These are phyloP conservation scores for Noccaea caerulescens DNA, from an alignment of 345 rosid species.

Conservation along the genomic window DNA sequence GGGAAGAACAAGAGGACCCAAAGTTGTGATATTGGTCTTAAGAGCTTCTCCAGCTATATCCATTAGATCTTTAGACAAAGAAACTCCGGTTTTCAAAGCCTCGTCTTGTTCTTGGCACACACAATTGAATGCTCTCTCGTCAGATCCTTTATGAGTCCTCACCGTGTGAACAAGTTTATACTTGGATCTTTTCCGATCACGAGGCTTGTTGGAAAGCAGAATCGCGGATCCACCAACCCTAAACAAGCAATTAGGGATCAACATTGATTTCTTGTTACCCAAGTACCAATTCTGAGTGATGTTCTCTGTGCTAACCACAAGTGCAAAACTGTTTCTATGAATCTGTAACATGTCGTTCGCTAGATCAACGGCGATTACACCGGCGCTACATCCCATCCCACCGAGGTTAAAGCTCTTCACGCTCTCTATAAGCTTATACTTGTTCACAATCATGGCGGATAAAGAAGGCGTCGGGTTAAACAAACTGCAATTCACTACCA, in stretches of 20 bases:
- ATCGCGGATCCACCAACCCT: slow-evolving; percentile 84
- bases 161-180: slow-evolving; percentile 82
- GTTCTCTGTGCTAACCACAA: slow-evolving; percentile 90
- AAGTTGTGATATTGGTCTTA: slow-evolving; percentile 76
- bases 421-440: slow-evolving; percentile 42
- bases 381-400: slow-evolving; percentile 49
- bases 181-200: slow-evolving; percentile 65
- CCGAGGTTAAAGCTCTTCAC: slow-evolving; percentile 40
- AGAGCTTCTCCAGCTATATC: slow-evolving; percentile 81
- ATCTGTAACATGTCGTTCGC: slow-evolving; percentile 51
- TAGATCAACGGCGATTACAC: slow-evolving; percentile 43
- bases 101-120: slow-evolving; percentile 87
- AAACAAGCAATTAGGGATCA: slow-evolving; percentile 89
- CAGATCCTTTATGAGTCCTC: slow-evolving; percentile 79
- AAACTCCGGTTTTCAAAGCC: slow-evolving; percentile 77
- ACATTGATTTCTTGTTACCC: slow-evolving; percentile 85
- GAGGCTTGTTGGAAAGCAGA: slow-evolving; percentile 62
- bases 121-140: slow-evolving; percentile 80
- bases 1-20: slow-evolving; percentile 92
- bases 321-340: slow-evolving; percentile 53
- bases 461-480: slow-evolving; percentile 46
- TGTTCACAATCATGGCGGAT: slow-evolving; percentile 44
- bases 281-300: slow-evolving; percentile 92
- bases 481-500: slow-evolving; percentile 42
- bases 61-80: slow-evolving; percentile 85